Conservation (phyloP, 2,329 filamentous ascomycete species). For the Acrocalymma vagum region DNA sequence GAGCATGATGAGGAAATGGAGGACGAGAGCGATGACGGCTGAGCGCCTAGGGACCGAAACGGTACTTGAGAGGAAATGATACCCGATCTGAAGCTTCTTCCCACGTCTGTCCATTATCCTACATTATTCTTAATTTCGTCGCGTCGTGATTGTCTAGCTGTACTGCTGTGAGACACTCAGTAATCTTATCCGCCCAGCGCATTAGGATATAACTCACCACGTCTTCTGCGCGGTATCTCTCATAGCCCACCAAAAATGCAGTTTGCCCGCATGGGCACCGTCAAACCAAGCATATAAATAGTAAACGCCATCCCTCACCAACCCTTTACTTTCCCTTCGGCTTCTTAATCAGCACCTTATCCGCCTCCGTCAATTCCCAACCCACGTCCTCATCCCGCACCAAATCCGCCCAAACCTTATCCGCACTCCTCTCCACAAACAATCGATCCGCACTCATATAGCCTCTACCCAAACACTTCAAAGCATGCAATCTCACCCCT, state of each 20-base stretch:
- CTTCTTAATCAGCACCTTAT: constrained; percentile 78
- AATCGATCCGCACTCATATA: constrained; percentile 77
- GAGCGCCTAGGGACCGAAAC: too few species aligned
- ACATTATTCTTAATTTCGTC: not conserved
- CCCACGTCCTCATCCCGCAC: constrained; percentile 78
- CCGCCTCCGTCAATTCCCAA: constrained; percentile 78
- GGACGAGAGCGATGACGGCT: constrained; percentile 56
- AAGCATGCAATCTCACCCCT: constrained; percentile 75
- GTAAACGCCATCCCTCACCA: not conserved
- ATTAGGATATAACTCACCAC: too few species aligned
- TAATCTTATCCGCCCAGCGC: too few species aligned
- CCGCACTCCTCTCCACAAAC: constrained; percentile 75
- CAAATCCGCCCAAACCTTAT: constrained; percentile 76
- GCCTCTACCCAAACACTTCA: constrained; percentile 85
- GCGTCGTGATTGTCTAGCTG: not conserved
- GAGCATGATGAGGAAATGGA: constrained; percentile 58
- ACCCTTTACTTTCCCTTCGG: constrained; percentile 53
- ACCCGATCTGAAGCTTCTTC: constrained; percentile 33
- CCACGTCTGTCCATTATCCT: not conserved
- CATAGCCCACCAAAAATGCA: too few species aligned
- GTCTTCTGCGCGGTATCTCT: too few species aligned
- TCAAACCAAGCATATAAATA: too few species aligned
- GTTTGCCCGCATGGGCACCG: too few species aligned
- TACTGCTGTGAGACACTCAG: too few species aligned
- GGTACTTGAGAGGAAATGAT: constrained; percentile 33